Evolutionary conservation across 2,329 filamentous ascomycete genomes (phyloP).

Genomic region (Talaromyces piceae): DNA sequence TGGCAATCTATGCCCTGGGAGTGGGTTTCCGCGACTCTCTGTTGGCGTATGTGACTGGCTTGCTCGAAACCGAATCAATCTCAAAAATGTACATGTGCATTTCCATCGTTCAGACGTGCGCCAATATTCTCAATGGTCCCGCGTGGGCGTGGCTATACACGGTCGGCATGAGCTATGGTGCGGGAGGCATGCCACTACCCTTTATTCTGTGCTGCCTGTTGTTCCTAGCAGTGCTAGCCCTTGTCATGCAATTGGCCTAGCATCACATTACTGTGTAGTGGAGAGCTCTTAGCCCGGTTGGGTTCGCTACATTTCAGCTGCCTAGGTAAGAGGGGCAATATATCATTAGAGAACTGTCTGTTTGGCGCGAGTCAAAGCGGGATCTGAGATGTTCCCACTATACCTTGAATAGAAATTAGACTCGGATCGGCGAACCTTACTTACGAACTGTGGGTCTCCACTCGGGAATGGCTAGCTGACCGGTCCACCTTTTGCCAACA

Average conservation of each 20-base stretch:
- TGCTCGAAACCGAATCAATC: background rate
- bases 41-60: background rate
- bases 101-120: background rate
- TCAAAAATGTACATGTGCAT: background rate
- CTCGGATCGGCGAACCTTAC: background rate
- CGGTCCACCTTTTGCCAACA: background rate
- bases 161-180: background rate
- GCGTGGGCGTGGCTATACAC: background rate
- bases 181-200: background rate
- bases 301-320: background rate
- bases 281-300: background rate
- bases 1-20: background rate
- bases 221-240: background rate
- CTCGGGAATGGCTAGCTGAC: background rate
- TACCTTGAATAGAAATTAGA: background rate
- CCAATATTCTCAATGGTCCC: background rate
- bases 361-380: background rate
- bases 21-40: background rate
- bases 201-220: background rate
- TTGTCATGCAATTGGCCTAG: background rate
- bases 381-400: too few relatives aligned
- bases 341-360: background rate
- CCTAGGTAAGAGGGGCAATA: background rate
- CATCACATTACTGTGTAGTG: background rate
- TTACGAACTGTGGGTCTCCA: background rate